These are phyloP conservation scores for Gymnopilus junonius DNA, from an alignment of 768 basidiomycete species.

Conservation along the genomic window DNA sequence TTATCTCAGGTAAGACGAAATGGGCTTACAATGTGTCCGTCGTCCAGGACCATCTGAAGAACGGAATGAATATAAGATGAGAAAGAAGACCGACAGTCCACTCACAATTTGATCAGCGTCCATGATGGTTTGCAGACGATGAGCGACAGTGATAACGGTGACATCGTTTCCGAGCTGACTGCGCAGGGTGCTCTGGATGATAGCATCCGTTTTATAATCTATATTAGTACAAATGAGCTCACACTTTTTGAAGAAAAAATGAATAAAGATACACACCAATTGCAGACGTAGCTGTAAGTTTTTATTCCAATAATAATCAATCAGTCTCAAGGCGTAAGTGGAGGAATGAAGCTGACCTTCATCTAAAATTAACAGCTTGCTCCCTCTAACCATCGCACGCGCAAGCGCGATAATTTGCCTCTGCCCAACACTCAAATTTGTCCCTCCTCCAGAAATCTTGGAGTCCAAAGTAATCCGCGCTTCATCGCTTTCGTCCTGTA, in stretches of 20 bases:
- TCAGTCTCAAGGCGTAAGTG: no score
- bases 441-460: slow-evolving; percentile 53
- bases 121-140: slow-evolving; percentile 70
- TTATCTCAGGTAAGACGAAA: slow-evolving; percentile 1
- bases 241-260: background rate
- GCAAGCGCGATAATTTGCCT: slow-evolving; percentile 72
- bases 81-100: slow-evolving; percentile 6
- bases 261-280: slow-evolving; percentile 39
- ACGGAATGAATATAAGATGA: slow-evolving; percentile 14
- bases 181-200: slow-evolving; percentile 73
- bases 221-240: background rate
- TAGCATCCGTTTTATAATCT: slow-evolving; percentile 67
- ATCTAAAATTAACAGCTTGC: slow-evolving; percentile 63
- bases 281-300: slow-evolving; percentile 48
- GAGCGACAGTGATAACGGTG: slow-evolving; percentile 70
- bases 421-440: slow-evolving; percentile 78
- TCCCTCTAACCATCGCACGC: slow-evolving; percentile 60
- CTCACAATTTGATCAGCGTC: slow-evolving; percentile 61
- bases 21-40: slow-evolving; percentile 48
- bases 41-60: slow-evolving; percentile 53
- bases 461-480: slow-evolving; percentile 52
- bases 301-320: no score
- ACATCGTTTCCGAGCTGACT: slow-evolving; percentile 63
- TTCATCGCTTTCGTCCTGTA: slow-evolving; percentile 49
- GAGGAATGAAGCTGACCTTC: slow-evolving; percentile 44